phyloP scores from a whole-genome alignment of 2,329 filamentous ascomycete species.

The Aspergillus fischeri region DNA sequence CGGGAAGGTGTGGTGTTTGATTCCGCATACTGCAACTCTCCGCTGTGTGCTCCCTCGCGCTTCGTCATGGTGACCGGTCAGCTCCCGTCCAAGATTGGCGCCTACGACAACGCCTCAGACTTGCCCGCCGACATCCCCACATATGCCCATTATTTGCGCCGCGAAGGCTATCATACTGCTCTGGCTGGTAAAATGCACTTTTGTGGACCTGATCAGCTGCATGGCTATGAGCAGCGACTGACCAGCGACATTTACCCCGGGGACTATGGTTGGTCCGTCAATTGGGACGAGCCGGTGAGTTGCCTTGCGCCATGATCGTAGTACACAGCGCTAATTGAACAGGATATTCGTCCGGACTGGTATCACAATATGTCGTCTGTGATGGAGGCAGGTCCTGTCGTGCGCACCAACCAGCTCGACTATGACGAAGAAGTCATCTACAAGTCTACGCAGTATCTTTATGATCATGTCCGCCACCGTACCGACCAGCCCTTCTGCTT shows the following conservation, averaged over 20 bases:
- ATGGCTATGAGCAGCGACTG: slow-evolving; percentile 86
- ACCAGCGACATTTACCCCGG: slow-evolving; percentile 96
- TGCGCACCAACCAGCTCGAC: slow-evolving; percentile 90
- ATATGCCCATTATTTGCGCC: slow-evolving; percentile 85
- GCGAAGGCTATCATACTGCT: slow-evolving; percentile 81
- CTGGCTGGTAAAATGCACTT: slow-evolving; percentile 98
- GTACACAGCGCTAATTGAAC: background rate
- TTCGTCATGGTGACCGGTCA: slow-evolving; percentile 94
- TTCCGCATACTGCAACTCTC: slow-evolving; percentile 90
- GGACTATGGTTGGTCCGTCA: slow-evolving; percentile 90
- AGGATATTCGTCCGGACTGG: slow-evolving; percentile 71
- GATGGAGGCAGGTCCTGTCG: slow-evolving; percentile 80
- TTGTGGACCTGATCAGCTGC: slow-evolving; percentile 81
- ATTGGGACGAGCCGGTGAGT: slow-evolving; percentile 80
- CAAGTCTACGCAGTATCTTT: slow-evolving; percentile 82
- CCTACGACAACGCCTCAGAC: slow-evolving; percentile 86
- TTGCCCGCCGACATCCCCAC: slow-evolving; percentile 81
- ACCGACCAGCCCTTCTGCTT: slow-evolving; percentile 75
- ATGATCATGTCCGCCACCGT: slow-evolving; percentile 82
- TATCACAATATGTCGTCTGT: slow-evolving; percentile 96
- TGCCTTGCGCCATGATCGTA: background rate
- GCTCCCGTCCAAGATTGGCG: slow-evolving; percentile 84
- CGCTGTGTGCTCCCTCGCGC: slow-evolving; percentile 84
- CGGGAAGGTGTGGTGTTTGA: slow-evolving; percentile 83
- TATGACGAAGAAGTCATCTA: slow-evolving; percentile 97